A percentile compares a stretch with the other conserved stretches of the same genome.
phyloP scores from a whole-genome alignment of 106 monocot species.

The Chionographis japonica region DNA sequence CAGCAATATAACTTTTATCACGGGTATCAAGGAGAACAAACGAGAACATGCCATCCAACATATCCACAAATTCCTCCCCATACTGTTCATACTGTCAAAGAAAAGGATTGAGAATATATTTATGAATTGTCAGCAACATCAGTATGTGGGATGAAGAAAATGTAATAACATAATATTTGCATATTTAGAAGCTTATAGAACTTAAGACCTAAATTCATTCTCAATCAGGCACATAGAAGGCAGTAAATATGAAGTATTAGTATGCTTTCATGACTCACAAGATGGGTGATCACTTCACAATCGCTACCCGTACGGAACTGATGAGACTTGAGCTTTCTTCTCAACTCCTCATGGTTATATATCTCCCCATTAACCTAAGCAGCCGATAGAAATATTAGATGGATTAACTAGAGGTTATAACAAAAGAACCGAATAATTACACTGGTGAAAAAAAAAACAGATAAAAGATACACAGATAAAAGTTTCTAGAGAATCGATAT shows the following conservation, averaged over 20 bases:
- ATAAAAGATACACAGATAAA: background rate
- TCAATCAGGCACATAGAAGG: background rate
- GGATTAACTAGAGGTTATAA: background rate
- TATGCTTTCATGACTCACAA: constrained; percentile 37
- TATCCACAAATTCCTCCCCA: constrained; percentile 8
- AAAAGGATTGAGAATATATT: background rate
- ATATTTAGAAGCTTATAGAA: no score
- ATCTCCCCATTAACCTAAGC: constrained; percentile 72
- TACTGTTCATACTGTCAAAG: constrained; percentile 8
- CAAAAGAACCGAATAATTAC: background rate
- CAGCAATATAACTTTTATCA: constrained; percentile 14
- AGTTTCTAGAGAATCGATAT: background rate
- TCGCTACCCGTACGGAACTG: constrained; percentile 64
- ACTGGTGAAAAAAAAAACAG: background rate
- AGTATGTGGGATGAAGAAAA: background rate
- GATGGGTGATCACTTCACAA: constrained; percentile 80
- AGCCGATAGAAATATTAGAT: background rate
- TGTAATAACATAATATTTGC: no score
- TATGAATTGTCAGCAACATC: background rate
- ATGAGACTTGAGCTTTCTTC: constrained; percentile 45
- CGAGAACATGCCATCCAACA: constrained; percentile 14
- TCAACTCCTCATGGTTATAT: constrained; percentile 67
- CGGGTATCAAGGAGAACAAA: constrained; percentile 11
- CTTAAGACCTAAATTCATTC: background rate
- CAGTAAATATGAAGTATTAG: background rate